Percentiles rank a stretch among this genome's conserved stretches.
Evolutionary conservation across 1,139 yeast species (phyloP).

Genomic region (Saccharomyces hybrid): DNA sequence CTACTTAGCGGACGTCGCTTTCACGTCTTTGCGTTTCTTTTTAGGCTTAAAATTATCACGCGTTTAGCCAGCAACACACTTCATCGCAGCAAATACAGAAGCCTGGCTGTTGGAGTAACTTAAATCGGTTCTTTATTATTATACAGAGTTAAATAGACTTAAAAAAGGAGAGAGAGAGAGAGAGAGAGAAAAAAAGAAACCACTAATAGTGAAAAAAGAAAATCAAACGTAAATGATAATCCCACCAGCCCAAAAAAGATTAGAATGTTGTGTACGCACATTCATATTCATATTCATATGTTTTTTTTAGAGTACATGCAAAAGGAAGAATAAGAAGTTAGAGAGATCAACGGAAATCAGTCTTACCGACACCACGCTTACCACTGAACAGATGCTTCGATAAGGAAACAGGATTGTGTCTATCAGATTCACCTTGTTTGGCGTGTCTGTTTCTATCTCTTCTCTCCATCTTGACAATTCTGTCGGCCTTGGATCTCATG

Average conservation of each 20-base stretch:
- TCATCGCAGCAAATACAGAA: no score
- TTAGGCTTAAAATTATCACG: background rate
- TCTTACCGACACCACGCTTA: conserved; percentile 89
- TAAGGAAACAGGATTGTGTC: conserved; percentile 75
- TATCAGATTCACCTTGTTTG: conserved; percentile 92
- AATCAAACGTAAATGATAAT: background rate
- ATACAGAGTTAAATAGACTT: background rate
- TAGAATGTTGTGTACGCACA: background rate
- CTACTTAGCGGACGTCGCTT: no score
- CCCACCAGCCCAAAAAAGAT: background rate
- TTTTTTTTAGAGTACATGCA: background rate
- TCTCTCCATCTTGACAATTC: conserved; percentile 82
- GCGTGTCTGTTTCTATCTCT: conserved; percentile 90
- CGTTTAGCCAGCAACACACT: background rate
- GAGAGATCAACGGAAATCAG: conserved; percentile 50
- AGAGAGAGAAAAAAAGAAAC: background rate
- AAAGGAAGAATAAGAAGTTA: conserved; percentile 1
- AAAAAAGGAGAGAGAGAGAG: background rate
- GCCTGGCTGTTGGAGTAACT: no score
- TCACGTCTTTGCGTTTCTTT: no score
- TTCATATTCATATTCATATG: background rate
- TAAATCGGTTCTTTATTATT: background rate
- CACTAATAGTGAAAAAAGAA: background rate
- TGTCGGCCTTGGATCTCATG: conserved; percentile 77
- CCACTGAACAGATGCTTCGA: conserved; percentile 96